Evolutionary conservation across 495 filamentous ascomycete genomes (phyloP).

Genomic region (Pyrenopolyporus hunteri): DNA sequence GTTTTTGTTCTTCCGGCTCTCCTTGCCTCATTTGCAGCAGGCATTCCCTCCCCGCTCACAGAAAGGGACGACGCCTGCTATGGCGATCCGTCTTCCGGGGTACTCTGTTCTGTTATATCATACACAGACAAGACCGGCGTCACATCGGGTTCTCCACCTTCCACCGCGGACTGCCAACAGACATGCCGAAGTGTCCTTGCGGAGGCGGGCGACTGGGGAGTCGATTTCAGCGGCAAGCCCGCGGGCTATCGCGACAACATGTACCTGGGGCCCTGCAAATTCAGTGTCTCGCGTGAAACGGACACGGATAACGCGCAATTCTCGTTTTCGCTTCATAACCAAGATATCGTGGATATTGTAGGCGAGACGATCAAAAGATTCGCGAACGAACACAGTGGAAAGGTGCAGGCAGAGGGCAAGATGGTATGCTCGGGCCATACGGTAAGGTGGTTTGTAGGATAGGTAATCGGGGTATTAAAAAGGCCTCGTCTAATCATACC

Average conservation of each 20-base stretch:
- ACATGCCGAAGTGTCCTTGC: slow-evolving; percentile 23
- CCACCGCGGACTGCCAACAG: slow-evolving; percentile 19
- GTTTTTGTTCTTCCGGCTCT: slow-evolving; percentile 9
- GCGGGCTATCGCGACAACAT: slow-evolving; percentile 26
- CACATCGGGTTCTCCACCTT: background rate
- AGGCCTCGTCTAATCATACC: too few relatives aligned
- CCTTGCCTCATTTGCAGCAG: background rate
- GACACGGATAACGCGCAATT: slow-evolving; percentile 13
- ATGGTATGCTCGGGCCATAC: slow-evolving; percentile 31
- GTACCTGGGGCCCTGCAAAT: slow-evolving; percentile 10
- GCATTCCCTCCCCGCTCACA: background rate
- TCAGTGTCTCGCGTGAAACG: slow-evolving; percentile 21
- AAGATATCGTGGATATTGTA: slow-evolving; percentile 35
- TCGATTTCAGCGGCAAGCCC: slow-evolving; percentile 26
- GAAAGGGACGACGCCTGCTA: slow-evolving; percentile 21
- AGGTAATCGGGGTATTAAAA: background rate
- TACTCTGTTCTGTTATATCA: slow-evolving; percentile 31
- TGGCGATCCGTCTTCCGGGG: slow-evolving; percentile 18
- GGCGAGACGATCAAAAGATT: slow-evolving; percentile 23
- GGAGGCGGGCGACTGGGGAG: slow-evolving; percentile 33
- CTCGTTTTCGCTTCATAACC: slow-evolving; percentile 24
- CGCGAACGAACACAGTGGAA: slow-evolving; percentile 17
- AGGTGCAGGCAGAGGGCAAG: slow-evolving; percentile 29
- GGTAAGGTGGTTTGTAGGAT: slow-evolving; percentile 32
- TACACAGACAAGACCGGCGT: slow-evolving; percentile 27